A percentile compares a stretch with the other conserved stretches of the same genome.
Conservation (phyloP, 768 basidiomycete genomes). For the Psilocybe azurescens region DNA sequence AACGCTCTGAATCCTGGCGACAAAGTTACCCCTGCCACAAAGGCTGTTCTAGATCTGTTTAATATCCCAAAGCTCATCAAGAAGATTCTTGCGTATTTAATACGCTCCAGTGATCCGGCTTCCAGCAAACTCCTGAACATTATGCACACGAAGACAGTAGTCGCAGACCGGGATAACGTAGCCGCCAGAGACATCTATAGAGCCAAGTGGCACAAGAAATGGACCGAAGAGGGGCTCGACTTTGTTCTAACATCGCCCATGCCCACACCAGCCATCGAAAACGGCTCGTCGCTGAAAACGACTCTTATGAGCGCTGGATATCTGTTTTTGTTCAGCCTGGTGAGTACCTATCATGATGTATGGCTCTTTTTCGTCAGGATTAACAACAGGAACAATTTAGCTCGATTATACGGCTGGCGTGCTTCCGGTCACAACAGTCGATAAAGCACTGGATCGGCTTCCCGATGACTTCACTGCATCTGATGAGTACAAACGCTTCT, state of each 20-base stretch:
- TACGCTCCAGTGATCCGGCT: conserved; percentile 41
- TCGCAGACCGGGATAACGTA: conserved; percentile 56
- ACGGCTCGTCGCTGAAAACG: conserved; percentile 55
- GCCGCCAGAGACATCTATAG: conserved; percentile 48
- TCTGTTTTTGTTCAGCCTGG: conserved; percentile 72
- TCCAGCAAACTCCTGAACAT: conserved; percentile 40
- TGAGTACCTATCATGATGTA: conserved; percentile 33
- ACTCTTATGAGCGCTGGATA: conserved; percentile 65
- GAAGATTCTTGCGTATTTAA: conserved; percentile 45
- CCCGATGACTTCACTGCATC: conserved; percentile 22
- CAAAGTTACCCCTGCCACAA: conserved; percentile 35
- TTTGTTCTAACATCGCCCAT: conserved; percentile 68
- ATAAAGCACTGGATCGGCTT: conserved; percentile 6
- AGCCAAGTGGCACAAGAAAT: conserved; percentile 51
- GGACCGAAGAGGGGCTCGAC: conserved; percentile 57
- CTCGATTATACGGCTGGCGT: conserved; percentile 17
- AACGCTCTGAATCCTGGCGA: conserved; percentile 39
- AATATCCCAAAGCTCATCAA: conserved; percentile 45
- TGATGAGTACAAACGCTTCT: conserved; percentile 35
- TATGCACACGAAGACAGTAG: conserved; percentile 52
- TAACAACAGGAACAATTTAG: not conserved
- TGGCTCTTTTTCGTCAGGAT: conserved; percentile 19
- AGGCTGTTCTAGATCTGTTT: conserved; percentile 38
- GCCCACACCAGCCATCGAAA: conserved; percentile 63
- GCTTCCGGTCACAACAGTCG: conserved; percentile 12